Conservation (phyloP, 164 flowering plant species). For the Chimonanthus praecox region DNA sequence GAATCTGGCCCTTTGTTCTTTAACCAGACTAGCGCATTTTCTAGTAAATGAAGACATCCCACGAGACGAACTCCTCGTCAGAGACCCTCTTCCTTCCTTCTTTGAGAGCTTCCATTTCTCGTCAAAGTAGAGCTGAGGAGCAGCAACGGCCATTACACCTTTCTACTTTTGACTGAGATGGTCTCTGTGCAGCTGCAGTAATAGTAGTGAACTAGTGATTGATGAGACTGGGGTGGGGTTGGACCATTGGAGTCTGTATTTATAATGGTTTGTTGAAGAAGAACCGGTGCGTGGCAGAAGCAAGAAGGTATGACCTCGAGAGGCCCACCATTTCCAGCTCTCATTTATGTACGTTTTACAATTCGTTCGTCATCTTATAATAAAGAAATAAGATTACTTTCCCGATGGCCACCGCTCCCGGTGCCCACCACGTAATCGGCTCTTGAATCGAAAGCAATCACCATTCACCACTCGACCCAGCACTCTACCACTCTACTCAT, state of each 20-base stretch:
- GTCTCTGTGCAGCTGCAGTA: not conserved
- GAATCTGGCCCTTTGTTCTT: conserved; percentile 30
- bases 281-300: conserved; percentile 17
- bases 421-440: too few species aligned
- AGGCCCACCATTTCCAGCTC: conserved; percentile 26
- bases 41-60: conserved; percentile 20
- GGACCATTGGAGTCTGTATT: not conserved
- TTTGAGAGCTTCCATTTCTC: conserved; percentile 72
- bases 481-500: too few species aligned
- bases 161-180: not conserved
- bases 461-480: too few species aligned
- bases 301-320: conserved; percentile 34
- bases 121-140: conserved; percentile 37
- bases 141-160: conserved; percentile 7
- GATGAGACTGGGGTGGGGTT: not conserved
- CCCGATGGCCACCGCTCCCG: too few species aligned
- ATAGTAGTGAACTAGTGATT: not conserved
- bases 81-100: conserved; percentile 43
- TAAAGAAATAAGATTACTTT: too few species aligned
- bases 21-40: conserved; percentile 26
- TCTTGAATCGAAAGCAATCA: too few species aligned
- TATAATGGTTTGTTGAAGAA: not conserved
- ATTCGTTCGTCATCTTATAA: too few species aligned
- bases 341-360: too few species aligned
- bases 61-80: conserved; percentile 22